Evolutionary conservation across 768 basidiomycete species (phyloP), one percentile per base, ranked within the genome.

Genomic region (Kwoniella dendrophila): DNA sequence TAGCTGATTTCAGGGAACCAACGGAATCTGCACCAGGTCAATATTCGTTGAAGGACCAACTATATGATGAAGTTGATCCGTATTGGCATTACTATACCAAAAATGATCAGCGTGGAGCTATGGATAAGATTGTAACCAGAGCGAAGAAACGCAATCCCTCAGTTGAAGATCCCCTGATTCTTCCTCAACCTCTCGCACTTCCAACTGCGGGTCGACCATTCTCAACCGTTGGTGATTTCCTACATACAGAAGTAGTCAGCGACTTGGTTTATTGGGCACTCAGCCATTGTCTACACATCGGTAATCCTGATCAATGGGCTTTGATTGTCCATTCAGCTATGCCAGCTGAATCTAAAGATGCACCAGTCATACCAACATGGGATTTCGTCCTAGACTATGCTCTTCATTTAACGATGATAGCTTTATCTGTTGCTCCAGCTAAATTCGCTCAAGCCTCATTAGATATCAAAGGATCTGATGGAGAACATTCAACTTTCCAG

Each of bases 81-180:
- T 96, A 93, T 81, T 96, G 94, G 82, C 90, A 89, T 74, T 94
- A 97, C 74, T 97, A 96, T 77, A 88, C 90, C 16, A 84, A 94
- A 40, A 98, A 98, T 80, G 88, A 91, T 69, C 85, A 93, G 40
- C 91, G 95, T 70, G 90, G 93, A 75, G 95, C 92, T 26, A 92
- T 93, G 72, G 85, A 82, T 41, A 84, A 89, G 3, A 80, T 79
- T 20, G 44, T 94, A 49, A 83, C 56, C 85, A 83, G 90, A 44
- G 69, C 87, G 53, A 87, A 85, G 82, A 89, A 87, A 82, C 83
- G 82, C 67, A 84, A 67, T 30, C 58, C 83, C 0, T 85, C 86
- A 49, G 79, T 83, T 44, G 74, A 81, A 52, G 86, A 91, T 67
- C 84, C 87, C 0, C 86, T 96, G 16, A 81, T 95, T 56, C 83